A percentile compares a stretch with the other conserved stretches of the same genome.
phyloP scores from a whole-genome alignment of 202 grass and related monocot genomes.

The Hordeum pubiflorum region DNA sequence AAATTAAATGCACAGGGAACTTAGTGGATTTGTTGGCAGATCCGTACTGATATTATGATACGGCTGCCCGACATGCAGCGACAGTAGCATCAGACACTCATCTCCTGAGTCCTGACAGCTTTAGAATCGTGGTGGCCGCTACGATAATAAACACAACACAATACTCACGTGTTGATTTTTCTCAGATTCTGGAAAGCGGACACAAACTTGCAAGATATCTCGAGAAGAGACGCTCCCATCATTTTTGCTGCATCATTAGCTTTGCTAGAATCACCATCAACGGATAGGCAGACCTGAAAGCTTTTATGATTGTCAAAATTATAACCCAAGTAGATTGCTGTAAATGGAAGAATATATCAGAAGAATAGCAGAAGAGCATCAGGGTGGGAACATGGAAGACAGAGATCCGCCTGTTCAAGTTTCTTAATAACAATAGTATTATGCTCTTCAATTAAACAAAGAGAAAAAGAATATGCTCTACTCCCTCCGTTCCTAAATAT shows the following conservation, averaged over 20 bases:
- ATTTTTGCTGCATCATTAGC: conserved; percentile 35
- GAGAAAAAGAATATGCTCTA: neutral
- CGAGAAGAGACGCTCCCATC: conserved; percentile 46
- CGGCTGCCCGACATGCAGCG: neutral
- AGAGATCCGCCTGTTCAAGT: neutral
- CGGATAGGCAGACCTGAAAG: conserved; percentile 55
- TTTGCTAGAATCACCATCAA: conserved; percentile 28
- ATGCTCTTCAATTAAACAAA: neutral
- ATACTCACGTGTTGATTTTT: conserved; percentile 43
- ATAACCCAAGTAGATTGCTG: neutral
- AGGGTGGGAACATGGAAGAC: neutral
- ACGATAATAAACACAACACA: neutral
- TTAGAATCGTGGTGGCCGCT: neutral
- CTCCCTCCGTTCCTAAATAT: no score
- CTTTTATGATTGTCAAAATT: conserved; percentile 1
- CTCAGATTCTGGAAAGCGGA: conserved; percentile 58
- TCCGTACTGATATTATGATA: neutral
- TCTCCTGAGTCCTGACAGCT: neutral
- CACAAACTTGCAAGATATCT: conserved; percentile 70
- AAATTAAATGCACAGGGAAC: neutral
- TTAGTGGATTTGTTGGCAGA: neutral
- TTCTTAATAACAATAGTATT: neutral
- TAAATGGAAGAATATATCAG: conserved; percentile 1
- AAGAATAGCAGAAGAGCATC: neutral
- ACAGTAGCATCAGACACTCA: neutral